A percentile compares a stretch with the other conserved stretches of the same genome.
Evolutionary conservation across 2,329 filamentous ascomycete genomes (phyloP).

Genomic region (Lasiodiplodia hormozganensis): DNA sequence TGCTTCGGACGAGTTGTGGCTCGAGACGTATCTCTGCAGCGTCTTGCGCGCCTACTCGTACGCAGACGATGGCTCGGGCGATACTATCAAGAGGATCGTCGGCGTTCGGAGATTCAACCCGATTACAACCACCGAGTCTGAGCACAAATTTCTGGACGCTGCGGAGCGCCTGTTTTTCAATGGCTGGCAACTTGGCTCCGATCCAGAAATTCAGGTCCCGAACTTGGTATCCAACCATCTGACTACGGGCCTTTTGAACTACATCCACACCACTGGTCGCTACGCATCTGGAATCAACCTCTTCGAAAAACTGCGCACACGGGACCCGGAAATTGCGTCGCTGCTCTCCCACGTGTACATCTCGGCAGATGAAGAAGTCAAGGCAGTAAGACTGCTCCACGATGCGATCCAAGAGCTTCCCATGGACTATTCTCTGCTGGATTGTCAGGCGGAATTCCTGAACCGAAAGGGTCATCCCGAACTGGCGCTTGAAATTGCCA

Average conservation of each 20-base stretch:
- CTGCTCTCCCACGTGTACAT: conserved; percentile 89
- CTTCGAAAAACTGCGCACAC: conserved; percentile 91
- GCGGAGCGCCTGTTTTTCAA: conserved; percentile 95
- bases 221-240: conserved; percentile 97
- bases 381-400: conserved; percentile 86
- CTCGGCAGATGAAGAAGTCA: conserved; percentile 96
- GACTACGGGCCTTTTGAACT: conserved; percentile 89
- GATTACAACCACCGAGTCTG: conserved; percentile 96
- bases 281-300: conserved; percentile 96
- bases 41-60: conserved; percentile 95
- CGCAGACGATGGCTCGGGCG: conserved; percentile 92
- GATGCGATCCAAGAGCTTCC: conserved; percentile 88
- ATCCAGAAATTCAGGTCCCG: conserved; percentile 95
- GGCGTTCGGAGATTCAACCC: conserved; percentile 98
- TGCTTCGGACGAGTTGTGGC: conserved; percentile 91
- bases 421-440: conserved; percentile 97
- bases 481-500: conserved; percentile 90
- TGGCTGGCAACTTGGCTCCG: conserved; percentile 94
- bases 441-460: conserved; percentile 91
- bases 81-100: conserved; percentile 94
- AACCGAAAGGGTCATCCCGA: conserved; percentile 85
- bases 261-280: conserved; percentile 93
- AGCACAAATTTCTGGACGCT: conserved; percentile 93
- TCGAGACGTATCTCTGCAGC: conserved; percentile 96
- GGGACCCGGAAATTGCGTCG: conserved; percentile 93